These are phyloP conservation scores for Quillaja saponaria DNA, from an alignment of 306 rosid genomes.

Conservation along the genomic window DNA sequence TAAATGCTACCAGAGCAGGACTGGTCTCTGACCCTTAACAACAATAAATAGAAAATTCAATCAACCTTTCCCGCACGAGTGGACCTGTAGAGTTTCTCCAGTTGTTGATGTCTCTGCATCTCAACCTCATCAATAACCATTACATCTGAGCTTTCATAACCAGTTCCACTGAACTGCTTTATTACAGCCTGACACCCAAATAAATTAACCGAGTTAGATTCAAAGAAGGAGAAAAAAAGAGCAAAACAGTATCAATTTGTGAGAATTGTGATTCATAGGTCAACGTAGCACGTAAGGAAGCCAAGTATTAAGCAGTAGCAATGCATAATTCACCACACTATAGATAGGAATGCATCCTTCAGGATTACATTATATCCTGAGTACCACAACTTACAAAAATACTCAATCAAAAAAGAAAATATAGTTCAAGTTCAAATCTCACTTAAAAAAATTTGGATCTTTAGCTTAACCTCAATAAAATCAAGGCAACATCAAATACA, in stretches of 20 bases:
- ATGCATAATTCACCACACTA: conserved; percentile 1
- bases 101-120: conserved; percentile 93
- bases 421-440: conserved; percentile 7
- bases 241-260: neutral
- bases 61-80: conserved; percentile 89
- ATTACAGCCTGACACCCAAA: conserved; percentile 67
- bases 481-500: conserved; percentile 12
- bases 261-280: conserved; percentile 14
- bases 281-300: neutral
- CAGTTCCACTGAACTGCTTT: conserved; percentile 84
- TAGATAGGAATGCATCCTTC: neutral
- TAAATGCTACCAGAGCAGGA: too few species aligned
- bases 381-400: too few species aligned
- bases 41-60: conserved; percentile 1
- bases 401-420: conserved; percentile 3
- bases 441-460: conserved; percentile 13
- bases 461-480: conserved; percentile 12
- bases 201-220: neutral
- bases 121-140: conserved; percentile 92
- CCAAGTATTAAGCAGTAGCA: neutral
- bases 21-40: too few species aligned
- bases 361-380: too few species aligned
- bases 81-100: conserved; percentile 75
- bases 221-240: conserved; percentile 7
- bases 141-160: conserved; percentile 87